Evolutionary conservation across 768 basidiomycete species (phyloP), one percentile per base, ranked within the genome.

Genomic region (Amanita polypyramis): DNA sequence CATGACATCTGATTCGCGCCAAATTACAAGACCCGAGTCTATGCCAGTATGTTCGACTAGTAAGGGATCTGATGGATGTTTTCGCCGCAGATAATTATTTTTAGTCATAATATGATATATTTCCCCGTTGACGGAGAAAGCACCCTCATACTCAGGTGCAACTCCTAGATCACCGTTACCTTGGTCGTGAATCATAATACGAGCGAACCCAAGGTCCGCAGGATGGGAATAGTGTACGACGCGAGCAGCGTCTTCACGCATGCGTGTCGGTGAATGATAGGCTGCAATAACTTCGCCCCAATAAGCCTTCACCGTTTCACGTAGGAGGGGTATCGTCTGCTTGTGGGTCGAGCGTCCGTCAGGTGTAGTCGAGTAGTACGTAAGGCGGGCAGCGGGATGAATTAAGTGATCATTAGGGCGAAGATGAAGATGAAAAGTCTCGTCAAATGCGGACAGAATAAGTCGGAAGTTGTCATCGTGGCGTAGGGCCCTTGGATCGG

Each of bases 351-450:
- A 64, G 34, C 61, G 58, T 25, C 84, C 82, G 38, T 76, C 70
- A 12, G 76, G 58, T 6, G 60, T 61, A 17, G 67, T 70, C n/a
- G 68, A 64, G 60, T 78, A 80, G 64, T 82, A 82, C 44, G 74
- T 77, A 49, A 89, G 72, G 35, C 80, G 77, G 1, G 88, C 88
- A 45, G 82, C 76, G 36, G 87, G 81, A 58, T 90, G 86, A 43
- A 91, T 69, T 52, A 92, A 77, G 53, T 86, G 68, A 53, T 83
- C 76, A 58, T 87, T 89, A 6, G 89, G 88, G 14, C 76, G 76
- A 42, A 92, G 70, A 56, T 90, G 83, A 38, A 92, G 72, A 58
- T 82, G 69, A 58, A 80, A 84, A 21, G 70, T 74, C 35, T 83
- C 73, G 53, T 73, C 72, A 55, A 82, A 83, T 8, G 79, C 82